These are phyloP conservation scores for Yarrowia hollandica DNA, from an alignment of 805 yeast species.

Conservation along the genomic window DNA sequence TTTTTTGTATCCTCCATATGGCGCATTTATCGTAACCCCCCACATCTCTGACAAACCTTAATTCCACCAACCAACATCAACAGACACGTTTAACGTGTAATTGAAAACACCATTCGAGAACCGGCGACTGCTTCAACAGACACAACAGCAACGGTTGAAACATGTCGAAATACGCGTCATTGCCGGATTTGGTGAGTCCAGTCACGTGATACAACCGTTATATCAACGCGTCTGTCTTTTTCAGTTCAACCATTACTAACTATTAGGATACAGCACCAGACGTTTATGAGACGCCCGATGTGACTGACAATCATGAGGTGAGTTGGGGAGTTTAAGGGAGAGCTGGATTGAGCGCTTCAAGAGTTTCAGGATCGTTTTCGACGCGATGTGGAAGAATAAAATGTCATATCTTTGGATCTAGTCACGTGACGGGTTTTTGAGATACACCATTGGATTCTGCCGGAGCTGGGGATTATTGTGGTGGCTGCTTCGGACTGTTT, in stretches of 20 bases:
- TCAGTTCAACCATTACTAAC: conserved; percentile 1
- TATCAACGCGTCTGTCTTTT: too few species aligned
- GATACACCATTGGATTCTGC: not conserved
- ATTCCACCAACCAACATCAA: not conserved
- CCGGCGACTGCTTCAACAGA: too few species aligned
- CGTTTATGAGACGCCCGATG: conserved; percentile 25
- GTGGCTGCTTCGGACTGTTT: too few species aligned
- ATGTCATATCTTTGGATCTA: not conserved
- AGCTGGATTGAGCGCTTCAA: not conserved
- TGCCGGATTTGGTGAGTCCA: conserved; percentile 15
- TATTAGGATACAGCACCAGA: conserved; percentile 25
- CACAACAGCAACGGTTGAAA: too few species aligned
- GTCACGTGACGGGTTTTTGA: not conserved
- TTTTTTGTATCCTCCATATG: too few species aligned
- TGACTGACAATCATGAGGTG: conserved; percentile 14
- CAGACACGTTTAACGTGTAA: not conserved
- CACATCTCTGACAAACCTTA: too few species aligned
- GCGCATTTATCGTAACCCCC: too few species aligned
- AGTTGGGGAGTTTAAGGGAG: not conserved
- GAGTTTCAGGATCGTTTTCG: not conserved
- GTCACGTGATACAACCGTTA: conserved; percentile 4
- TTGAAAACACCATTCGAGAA: not conserved
- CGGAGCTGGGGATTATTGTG: not conserved
- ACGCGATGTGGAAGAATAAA: too few species aligned
- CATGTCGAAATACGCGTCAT: conserved; percentile 27